These are phyloP conservation scores for Austroboletus festivus DNA, from an alignment of 768 basidiomycete genomes.

Conservation along the genomic window DNA sequence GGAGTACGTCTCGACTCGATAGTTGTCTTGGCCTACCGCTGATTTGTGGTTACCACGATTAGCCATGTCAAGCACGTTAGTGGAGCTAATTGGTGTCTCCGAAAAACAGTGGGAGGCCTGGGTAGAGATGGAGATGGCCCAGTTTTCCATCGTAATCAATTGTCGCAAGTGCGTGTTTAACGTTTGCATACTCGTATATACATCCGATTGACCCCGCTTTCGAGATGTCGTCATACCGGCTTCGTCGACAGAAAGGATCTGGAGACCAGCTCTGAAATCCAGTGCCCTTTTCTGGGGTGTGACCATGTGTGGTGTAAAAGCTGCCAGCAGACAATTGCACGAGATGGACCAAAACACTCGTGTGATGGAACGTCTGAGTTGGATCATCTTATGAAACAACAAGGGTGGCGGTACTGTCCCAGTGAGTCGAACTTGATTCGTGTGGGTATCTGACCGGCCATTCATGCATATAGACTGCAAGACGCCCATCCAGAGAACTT, in stretches of 20 bases:
- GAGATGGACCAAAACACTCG: conserved; percentile 43
- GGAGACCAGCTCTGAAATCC: conserved; percentile 37
- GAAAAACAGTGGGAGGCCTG: conserved; percentile 41
- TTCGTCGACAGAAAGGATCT: conserved; percentile 52
- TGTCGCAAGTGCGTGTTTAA: conserved; percentile 46
- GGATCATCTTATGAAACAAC: conserved; percentile 44
- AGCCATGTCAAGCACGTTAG: conserved; percentile 38
- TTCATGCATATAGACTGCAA: conserved; percentile 35
- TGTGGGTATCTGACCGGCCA: background rate
- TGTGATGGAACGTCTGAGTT: conserved; percentile 59
- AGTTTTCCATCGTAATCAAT: conserved; percentile 39
- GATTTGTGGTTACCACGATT: background rate
- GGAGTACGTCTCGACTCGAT: conserved; percentile 20
- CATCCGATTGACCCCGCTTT: background rate
- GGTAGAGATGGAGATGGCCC: conserved; percentile 45
- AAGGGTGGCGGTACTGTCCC: conserved; percentile 65
- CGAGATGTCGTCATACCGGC: conserved; percentile 49
- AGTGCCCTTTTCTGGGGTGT: conserved; percentile 50
- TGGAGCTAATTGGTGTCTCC: conserved; percentile 44
- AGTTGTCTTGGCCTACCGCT: background rate
- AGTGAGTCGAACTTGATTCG: conserved; percentile 31
- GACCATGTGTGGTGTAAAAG: conserved; percentile 56
- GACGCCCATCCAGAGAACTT: conserved; percentile 48
- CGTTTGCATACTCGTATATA: background rate
- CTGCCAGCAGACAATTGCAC: conserved; percentile 44